These are phyloP conservation scores for Aurifilum marmelostoma DNA, from an alignment of 2,329 filamentous ascomycete genomes.

Conservation along the genomic window DNA sequence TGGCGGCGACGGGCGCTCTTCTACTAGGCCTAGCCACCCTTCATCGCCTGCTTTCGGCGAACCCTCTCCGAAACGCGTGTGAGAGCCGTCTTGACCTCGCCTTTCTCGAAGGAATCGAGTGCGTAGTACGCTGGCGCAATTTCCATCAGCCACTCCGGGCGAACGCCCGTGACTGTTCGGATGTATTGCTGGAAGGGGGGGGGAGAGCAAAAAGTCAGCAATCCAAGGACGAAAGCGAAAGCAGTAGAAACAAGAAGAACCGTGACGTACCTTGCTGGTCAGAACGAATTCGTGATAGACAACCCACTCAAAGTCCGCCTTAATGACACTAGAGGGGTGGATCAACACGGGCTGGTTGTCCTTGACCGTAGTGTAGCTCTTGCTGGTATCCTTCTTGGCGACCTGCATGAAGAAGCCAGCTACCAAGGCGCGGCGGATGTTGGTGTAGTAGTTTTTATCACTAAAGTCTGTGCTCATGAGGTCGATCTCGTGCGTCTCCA, in stretches of 20 bases:
- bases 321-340: conserved; percentile 89
- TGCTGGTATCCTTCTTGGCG: conserved; percentile 89
- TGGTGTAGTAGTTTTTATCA: conserved; percentile 97
- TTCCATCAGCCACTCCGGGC: conserved; percentile 94
- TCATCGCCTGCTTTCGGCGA: conserved; percentile 61
- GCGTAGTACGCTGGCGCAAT: conserved; percentile 95
- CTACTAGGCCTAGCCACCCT: conserved; percentile 40
- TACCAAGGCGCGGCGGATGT: conserved; percentile 90
- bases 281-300: conserved; percentile 98
- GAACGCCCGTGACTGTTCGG: conserved; percentile 86
- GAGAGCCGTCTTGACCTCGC: conserved; percentile 77
- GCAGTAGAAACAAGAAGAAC: background rate
- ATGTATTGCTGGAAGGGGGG: conserved; percentile 81
- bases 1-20: background rate
- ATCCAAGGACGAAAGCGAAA: too few relatives aligned
- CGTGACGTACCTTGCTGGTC: conserved; percentile 59
- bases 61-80: conserved; percentile 62
- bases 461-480: conserved; percentile 88
- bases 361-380: conserved; percentile 94
- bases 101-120: conserved; percentile 77
- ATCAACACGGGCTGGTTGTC: conserved; percentile 93
- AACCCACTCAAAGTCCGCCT: conserved; percentile 92
- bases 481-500: conserved; percentile 89
- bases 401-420: conserved; percentile 99
- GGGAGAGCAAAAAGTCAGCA: conserved; percentile 14